phyloP scores from a whole-genome alignment of 2,329 filamentous ascomycete genomes.

The Aspergillus sp. region DNA sequence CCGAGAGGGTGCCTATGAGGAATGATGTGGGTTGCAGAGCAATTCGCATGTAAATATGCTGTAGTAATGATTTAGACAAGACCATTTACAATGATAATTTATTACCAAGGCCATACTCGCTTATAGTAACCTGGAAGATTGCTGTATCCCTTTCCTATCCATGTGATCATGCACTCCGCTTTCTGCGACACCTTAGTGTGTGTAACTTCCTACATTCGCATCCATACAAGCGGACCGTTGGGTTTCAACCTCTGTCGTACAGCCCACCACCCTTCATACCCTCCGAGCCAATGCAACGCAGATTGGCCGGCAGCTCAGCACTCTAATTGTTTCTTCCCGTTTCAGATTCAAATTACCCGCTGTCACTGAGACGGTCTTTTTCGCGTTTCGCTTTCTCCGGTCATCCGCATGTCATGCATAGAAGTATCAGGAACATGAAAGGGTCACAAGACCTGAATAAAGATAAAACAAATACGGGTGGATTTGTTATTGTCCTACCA shows the following conservation, averaged over 20 bases:
- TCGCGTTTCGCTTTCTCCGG: too few species aligned
- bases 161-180: not conserved
- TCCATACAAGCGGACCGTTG: not conserved
- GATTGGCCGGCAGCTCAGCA: too few species aligned
- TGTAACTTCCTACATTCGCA: not conserved
- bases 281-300: not conserved
- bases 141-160: not conserved
- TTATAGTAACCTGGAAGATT: too few species aligned
- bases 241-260: not conserved
- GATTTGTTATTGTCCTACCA: too few species aligned
- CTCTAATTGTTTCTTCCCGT: not conserved
- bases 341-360: not conserved
- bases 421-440: too few species aligned
- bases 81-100: not conserved
- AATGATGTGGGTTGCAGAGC: constrained; percentile 17
- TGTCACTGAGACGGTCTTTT: too few species aligned
- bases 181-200: not conserved
- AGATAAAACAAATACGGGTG: too few species aligned
- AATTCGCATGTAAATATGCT: not conserved
- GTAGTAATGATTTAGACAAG: not conserved
- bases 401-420: too few species aligned
- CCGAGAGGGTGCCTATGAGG: constrained; percentile 63
- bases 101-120: not conserved
- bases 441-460: too few species aligned
- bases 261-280: not conserved